phyloP scores from a whole-genome alignment of 148 eudicot species.

The Nepenthes gracilis region DNA sequence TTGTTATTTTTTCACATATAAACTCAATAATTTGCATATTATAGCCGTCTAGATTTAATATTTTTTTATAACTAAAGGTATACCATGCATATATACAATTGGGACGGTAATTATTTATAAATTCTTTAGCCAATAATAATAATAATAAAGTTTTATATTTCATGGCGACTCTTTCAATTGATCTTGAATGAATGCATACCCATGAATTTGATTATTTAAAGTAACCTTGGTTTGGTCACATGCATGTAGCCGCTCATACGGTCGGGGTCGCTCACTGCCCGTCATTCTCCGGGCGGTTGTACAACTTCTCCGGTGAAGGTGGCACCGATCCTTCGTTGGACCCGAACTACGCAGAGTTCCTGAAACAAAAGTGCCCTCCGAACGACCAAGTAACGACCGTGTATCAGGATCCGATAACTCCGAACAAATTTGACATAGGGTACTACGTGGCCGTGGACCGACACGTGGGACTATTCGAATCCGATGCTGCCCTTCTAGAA shows the following conservation, averaged over 20 bases:
- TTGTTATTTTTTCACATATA: no score
- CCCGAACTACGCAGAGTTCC: slow-evolving; percentile 16
- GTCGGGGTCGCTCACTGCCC: slow-evolving; percentile 50
- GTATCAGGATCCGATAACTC: slow-evolving; percentile 37
- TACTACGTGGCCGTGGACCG: slow-evolving; percentile 37
- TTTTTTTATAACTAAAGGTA: no score
- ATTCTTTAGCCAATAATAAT: no score
- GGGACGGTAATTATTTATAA: no score
- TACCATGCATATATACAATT: no score
- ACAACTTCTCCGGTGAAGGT: slow-evolving; percentile 57
- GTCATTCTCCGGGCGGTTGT: slow-evolving; percentile 24
- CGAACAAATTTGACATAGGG: slow-evolving; percentile 25
- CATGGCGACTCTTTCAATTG: no score
- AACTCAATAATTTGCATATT: no score
- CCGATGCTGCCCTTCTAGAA: slow-evolving; percentile 47
- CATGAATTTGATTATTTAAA: not conserved
- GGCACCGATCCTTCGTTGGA: slow-evolving; percentile 45
- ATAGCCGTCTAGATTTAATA: no score
- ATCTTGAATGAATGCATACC: no score
- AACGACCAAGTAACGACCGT: slow-evolving; percentile 18
- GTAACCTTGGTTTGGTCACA: not conserved
- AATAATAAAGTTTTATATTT: no score
- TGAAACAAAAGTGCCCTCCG: slow-evolving; percentile 26
- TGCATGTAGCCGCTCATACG: slow-evolving; percentile 29
- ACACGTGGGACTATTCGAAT: slow-evolving; percentile 38